Base-by-base conservation (phyloP, 305 asterid genomes). In the Andrographis paniculata region DNA sequence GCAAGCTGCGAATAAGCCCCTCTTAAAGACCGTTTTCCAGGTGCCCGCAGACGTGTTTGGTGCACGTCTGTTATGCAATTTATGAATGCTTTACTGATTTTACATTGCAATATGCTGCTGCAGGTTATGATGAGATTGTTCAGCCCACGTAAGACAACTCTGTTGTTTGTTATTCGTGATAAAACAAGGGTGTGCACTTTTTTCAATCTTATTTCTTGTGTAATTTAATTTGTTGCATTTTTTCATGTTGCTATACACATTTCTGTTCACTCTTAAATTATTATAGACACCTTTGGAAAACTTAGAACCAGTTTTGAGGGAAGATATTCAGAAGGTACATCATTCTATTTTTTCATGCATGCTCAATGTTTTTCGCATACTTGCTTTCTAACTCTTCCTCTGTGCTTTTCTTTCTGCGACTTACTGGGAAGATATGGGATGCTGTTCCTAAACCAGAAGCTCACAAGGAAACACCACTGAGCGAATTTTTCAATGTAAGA, bases 1-100 rank as follows among this genome's bases (percentile, higher is more conserved):
- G 71, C 96, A 91, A 63, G 98, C 98, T 11, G 92, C 98, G 61
- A 91, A 91, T 71, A 86, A 86, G 65, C 96, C 98, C 53, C 92
- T 89, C 41, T 55, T 89, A 18, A 89, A 89, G 69, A 89, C 98
- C 44, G 98, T 89, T 46, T 89, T 86, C 70, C 98, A 89, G 96
- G 98, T 80, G 55, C 59, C 56, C 45, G n/a, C 43, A 56, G 16
- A 6, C 18, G 19, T 65, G 21, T 41, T 31, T 19, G 45, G 28
- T 52, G 36, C 40, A 24, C 24, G n/a, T 18, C 42, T 39, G 48
- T 42, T 42, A 30, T 50, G 21, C 19, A 27, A 35, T 42, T 52
- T 36, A 22, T 28, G 12, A 19, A 42, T 21, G 43, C 43, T 61
- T 55, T 58, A 40, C 65, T 61, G 52, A 68, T 66, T 61, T 43